Base-by-base conservation (phyloP, 129 eudicot genomes). In the Flaveria bidentis region DNA sequence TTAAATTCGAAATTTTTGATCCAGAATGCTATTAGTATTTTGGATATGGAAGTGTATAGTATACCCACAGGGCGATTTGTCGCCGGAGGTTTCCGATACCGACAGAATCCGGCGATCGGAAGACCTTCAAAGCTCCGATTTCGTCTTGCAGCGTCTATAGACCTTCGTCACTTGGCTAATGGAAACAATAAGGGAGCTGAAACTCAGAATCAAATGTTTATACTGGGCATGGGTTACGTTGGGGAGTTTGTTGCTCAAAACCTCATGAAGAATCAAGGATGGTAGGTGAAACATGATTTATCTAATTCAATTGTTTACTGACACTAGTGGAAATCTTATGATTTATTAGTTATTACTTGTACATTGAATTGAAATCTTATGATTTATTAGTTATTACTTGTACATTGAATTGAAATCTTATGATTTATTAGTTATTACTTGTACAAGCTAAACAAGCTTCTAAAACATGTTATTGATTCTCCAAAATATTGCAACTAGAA, bases 151-250 rank as follows among this genome's bases (percentile, higher is more conserved):
- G 69, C 71, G 39, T 71, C 70, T 25, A 39, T 81, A 51, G 76
- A 68, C 66, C 15, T 50, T 33, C 26, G 57, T 28, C 71, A 45
- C 70, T 55, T 26, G 60, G 44, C 67, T 17, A 70, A 42, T 23
- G 64, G 56, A 56, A 33, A 7, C 45, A 51, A 77, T 51, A 39
- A 77, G 26, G 71, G 30, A 69, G 49, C 57, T 55, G 12, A 55
- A 55, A 20, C 26, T 69, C 58, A 56, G 47, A 81, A 86, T 71
- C 87, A 80, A 44, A 88, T 93, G 97, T 90, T 93, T 75, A 84
- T 93, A 49, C 88, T 90, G 16, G 98, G 98, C 28, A 84, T 90
- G 88, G 98, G 98, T 78, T 93, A 74, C 77, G 98, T 90, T 13
- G 98, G 97, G 17, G 80, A 88, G 20, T 93, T 88, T 83, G 85